Evolutionary conservation across 1,284 basidiomycete species (phyloP).

Genomic region (Agroathelia rolfsii): DNA sequence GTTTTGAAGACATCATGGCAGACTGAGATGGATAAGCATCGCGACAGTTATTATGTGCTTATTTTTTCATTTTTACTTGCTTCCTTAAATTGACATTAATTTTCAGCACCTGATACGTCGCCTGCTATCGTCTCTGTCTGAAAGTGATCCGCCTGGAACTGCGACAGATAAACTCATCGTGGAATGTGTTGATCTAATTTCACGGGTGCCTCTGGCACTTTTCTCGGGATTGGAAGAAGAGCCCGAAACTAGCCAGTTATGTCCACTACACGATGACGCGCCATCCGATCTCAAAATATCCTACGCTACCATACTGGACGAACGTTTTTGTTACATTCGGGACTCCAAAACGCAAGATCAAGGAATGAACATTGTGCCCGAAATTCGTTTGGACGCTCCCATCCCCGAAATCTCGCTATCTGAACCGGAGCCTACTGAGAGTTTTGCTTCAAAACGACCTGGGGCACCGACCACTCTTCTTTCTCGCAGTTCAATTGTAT

Average conservation of each 20-base stretch:
- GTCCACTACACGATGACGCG: slow-evolving; percentile 46
- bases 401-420: slow-evolving; percentile 23
- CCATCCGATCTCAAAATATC: slow-evolving; percentile 36
- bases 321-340: slow-evolving; percentile 39
- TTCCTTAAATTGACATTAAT: slow-evolving; percentile 7
- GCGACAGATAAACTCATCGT: slow-evolving; percentile 38
- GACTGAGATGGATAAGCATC: slow-evolving; percentile 45
- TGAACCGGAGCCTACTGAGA: slow-evolving; percentile 20
- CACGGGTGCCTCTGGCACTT: slow-evolving; percentile 42
- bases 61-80: slow-evolving; percentile 2
- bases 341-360: slow-evolving; percentile 15
- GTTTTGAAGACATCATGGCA: slow-evolving; percentile 47
- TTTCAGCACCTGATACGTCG: slow-evolving; percentile 58
- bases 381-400: slow-evolving; percentile 49
- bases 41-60: slow-evolving; percentile 63
- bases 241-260: slow-evolving; percentile 33
- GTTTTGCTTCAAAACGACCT: slow-evolving; percentile 19
- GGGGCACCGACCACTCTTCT: slow-evolving; percentile 37
- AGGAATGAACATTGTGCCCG: slow-evolving; percentile 29
- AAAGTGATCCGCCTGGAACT: slow-evolving; percentile 32
- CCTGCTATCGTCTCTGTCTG: slow-evolving; percentile 44
- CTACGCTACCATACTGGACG: slow-evolving; percentile 42
- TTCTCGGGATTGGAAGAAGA: slow-evolving; percentile 42
- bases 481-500: slow-evolving; percentile 34
- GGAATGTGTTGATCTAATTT: slow-evolving; percentile 47